A percentile compares a stretch with the other conserved stretches of the same genome.
Evolutionary conservation across 805 yeast genomes (phyloP).

Genomic region (Ogataea trehaloabstinens): DNA sequence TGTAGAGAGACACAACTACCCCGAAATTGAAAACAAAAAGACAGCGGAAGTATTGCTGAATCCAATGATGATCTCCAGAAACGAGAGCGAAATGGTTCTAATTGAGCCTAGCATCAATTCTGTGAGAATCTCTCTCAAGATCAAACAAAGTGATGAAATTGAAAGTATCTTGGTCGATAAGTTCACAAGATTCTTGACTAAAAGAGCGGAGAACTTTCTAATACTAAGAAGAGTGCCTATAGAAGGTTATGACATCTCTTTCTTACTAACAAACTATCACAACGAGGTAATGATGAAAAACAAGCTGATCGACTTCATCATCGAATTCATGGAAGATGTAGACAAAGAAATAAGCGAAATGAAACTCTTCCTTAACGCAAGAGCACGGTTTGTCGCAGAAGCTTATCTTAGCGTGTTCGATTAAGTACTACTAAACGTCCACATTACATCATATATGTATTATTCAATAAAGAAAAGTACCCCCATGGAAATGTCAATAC

Average conservation of each 20-base stretch:
- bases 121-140: slow-evolving; percentile 83
- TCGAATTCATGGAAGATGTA: slow-evolving; percentile 98
- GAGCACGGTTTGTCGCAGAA: slow-evolving; percentile 97
- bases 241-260: slow-evolving; percentile 88
- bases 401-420: slow-evolving; percentile 90
- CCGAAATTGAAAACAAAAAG: slow-evolving; percentile 87
- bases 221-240: slow-evolving; percentile 90
- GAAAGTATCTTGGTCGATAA: slow-evolving; percentile 92
- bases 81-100: slow-evolving; percentile 87
- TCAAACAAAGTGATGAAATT: slow-evolving; percentile 97
- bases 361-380: slow-evolving; percentile 93
- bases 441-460: not conserved
- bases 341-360: slow-evolving; percentile 98
- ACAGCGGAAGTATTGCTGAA: slow-evolving; percentile 83
- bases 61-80: slow-evolving; percentile 87
- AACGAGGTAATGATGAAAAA: slow-evolving; percentile 94
- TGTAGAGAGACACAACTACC: slow-evolving; percentile 95
- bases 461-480: too few relatives aligned
- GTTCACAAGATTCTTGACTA: slow-evolving; percentile 89
- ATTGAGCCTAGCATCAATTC: slow-evolving; percentile 95
- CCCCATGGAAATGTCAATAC: not conserved
- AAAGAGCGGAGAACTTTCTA: slow-evolving; percentile 92
- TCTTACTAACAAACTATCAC: slow-evolving; percentile 89
- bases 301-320: slow-evolving; percentile 92
- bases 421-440: slow-evolving; percentile 27